Evolutionary conservation across 306 rosid species (phyloP), one percentile per base, ranked within the genome.

Genomic region (Arachis stenosperma): DNA sequence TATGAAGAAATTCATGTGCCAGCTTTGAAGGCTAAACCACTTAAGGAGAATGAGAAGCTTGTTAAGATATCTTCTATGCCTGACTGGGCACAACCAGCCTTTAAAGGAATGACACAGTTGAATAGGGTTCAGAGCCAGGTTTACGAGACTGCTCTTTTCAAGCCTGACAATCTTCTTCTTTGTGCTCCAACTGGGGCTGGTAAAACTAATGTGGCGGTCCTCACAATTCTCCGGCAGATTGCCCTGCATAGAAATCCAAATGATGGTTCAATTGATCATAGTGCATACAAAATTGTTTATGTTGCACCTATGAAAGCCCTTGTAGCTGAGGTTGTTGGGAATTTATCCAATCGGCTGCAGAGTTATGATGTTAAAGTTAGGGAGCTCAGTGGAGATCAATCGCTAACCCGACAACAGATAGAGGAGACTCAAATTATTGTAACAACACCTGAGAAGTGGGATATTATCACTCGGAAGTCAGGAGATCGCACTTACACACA

Each of bases 111-210:
- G 98, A 84, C 84, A 3, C 96, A 91, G 81, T 81, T 93, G 87
- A 93, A 93, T 76, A 86, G 97, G 85, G 97, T 93, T 9, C 98
- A 93, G 73, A 93, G 98, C 78, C 89, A 73, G 80, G 96, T 94
- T 29, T 94, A 91, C 57, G 91, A 88, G 79, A 85, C 96, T 75
- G 97, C 98, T 0, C 94, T 94, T 52, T 87, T 86, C 50, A 78
- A 80, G 46, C 88, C 88, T 0, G 95, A 91, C 73, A 89, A 91
- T 78, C 71, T 94, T 61, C 89, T 94, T 50, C 82, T 94, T 3
- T 94, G 99, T 76, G 99, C 99, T 22, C 99, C 99, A 53, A 94
- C 99, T 62, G 97, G 99, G 29, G 99, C 99, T 62, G 99, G 99
- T 56, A 94, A 94, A 83, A 94, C 99, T n/a, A 94, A 94, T 51